phyloP scores from a whole-genome alignment of 495 filamentous ascomycete genomes.

The Neurospora cerealis region DNA sequence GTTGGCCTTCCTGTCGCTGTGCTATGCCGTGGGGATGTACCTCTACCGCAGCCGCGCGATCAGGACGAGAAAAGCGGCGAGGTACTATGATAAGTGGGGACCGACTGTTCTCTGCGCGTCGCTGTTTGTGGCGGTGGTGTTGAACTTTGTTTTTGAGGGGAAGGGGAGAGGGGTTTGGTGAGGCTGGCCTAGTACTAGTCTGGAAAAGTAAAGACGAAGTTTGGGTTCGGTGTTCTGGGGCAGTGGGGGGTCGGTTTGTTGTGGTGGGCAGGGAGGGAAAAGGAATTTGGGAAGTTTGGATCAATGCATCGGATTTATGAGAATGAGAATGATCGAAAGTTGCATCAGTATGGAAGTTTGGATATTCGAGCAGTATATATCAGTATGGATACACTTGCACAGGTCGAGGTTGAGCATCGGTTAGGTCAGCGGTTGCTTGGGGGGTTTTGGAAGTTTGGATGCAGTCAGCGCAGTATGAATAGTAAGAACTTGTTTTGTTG shows the following conservation, averaged over 20 bases:
- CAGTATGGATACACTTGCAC: not conserved
- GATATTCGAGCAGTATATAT: not conserved
- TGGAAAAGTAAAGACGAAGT: not conserved
- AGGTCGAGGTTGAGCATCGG: not conserved
- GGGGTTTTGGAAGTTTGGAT: not conserved
- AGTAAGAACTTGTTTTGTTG: not conserved
- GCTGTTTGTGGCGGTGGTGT: constrained; percentile 57
- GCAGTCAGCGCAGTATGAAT: not conserved
- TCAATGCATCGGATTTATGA: not conserved
- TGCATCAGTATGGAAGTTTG: not conserved
- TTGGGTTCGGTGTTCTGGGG: not conserved
- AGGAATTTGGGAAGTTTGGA: not conserved
- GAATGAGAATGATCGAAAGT: not conserved
- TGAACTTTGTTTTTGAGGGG: constrained; percentile 67
- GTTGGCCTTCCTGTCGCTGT: constrained; percentile 59
- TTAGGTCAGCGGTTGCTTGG: not conserved
- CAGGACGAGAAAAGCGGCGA: constrained; percentile 65
- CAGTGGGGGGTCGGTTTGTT: not conserved
- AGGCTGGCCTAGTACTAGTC: not conserved
- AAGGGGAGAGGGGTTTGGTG: constrained; percentile 30
- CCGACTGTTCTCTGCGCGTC: constrained; percentile 70
- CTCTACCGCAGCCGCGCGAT: constrained; percentile 81
- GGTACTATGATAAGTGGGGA: constrained; percentile 83
- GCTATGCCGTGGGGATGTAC: constrained; percentile 76
- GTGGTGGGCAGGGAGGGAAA: not conserved